Base-by-base conservation (phyloP, 1,284 basidiomycete genomes). In the Puccinia hordei region DNA sequence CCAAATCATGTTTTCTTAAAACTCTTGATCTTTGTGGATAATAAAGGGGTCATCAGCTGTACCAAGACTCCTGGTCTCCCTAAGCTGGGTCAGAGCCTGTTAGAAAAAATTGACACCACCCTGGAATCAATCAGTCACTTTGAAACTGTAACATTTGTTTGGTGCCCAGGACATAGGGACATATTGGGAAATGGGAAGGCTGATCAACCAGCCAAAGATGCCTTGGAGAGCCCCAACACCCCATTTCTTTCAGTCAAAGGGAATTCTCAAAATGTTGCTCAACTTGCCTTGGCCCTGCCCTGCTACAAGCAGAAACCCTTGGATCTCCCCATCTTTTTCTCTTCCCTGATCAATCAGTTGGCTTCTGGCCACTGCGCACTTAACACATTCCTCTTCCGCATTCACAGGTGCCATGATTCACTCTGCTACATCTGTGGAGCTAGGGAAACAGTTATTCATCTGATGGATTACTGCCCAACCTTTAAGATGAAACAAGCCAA, bases 101-200 rank as follows among this genome's bases (percentile, higher is more conserved):
- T 51, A 3, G 15, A 3, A 3, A 6, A 19, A n/a, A 51, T 51
- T 51, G 49, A 51, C 17, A 15, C 6, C 4, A 12, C 38, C 38
- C 4, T 41, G 6, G 38, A 4, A 41, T 4, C 4, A 4, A 4
- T 41, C 38, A 4, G 6, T 6, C 6, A 6, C 12, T 4, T 4
- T 12, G 4, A 6, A 41, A 41, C 6, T 5, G 15, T 51, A 3
- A 3, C 49, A 51, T 51, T 51, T 15, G 22, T 51, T 2, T 63
- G 59, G 59, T 63, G 27, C 59, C 59, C 59, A 15, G 59, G 59
- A 4, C 59, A 63, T 24, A 63, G 24, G 59, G 59, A 38, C 24
- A 63, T 63, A 5, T n/a, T 51, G 3, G 49, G 49, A 5, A 51
- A 51, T 51, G 13, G 15, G 17, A 9, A 8, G 15, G 13, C 22